Conservation (phyloP, 1,284 basidiomycete genomes). For the Ceratobasidium sp. region DNA sequence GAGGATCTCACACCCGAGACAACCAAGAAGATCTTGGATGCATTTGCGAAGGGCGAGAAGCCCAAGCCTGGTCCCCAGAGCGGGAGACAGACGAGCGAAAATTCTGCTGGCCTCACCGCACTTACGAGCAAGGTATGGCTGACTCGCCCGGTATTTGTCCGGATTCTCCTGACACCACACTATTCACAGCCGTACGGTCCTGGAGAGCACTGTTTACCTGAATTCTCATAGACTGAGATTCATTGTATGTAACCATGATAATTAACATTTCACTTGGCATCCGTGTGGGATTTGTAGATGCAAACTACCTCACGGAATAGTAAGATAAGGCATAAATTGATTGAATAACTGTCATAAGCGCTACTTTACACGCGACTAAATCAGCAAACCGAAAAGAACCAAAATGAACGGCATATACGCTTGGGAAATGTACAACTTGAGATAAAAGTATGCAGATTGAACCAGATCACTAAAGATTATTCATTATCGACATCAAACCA, state of each 20-base stretch:
- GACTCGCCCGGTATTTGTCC: conserved; percentile 11
- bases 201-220: conserved; percentile 85
- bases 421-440: not conserved
- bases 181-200: conserved; percentile 85
- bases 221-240: conserved; percentile 58
- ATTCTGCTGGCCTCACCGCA: conserved; percentile 86
- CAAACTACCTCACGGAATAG: not conserved
- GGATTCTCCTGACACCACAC: conserved; percentile 41
- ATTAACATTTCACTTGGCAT: not conserved
- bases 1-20: conserved; percentile 96
- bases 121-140: conserved; percentile 76
- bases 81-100: conserved; percentile 85
- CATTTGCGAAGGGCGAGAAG: conserved; percentile 83
- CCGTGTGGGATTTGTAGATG: no score
- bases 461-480: conserved; percentile 16
- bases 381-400: not conserved
- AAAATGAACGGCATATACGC: conserved; percentile 11
- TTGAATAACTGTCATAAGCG: not conserved
- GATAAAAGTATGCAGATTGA: not conserved
- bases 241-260: not conserved
- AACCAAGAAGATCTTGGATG: conserved; percentile 86
- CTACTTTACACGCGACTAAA: not conserved
- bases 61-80: conserved; percentile 94
- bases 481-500: conserved; percentile 6
- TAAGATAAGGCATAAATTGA: not conserved